Evolutionary conservation across 176 grass and related monocot genomes (phyloP).

Genomic region (Pontederia paniculata): DNA sequence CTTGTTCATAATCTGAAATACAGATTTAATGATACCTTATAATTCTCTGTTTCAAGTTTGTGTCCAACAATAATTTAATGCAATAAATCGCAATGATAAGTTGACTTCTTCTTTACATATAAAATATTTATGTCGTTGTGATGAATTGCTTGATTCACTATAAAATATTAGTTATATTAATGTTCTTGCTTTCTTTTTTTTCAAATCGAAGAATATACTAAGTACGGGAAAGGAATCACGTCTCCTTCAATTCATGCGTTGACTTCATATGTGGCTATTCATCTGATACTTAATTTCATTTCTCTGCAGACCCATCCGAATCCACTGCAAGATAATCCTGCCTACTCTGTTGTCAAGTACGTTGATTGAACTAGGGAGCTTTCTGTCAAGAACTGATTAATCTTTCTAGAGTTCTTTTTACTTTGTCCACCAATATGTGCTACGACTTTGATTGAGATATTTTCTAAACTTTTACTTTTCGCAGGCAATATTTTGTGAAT

Average conservation of each 20-base stretch:
- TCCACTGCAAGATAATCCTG: constrained; percentile 77
- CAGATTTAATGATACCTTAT: too few relatives aligned
- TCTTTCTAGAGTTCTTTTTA: constrained; percentile 1
- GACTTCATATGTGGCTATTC: background rate
- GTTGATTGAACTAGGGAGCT: background rate
- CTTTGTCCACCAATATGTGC: constrained; percentile 9
- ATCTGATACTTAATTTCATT: background rate
- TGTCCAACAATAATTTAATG: too few relatives aligned
- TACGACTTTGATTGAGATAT: background rate
- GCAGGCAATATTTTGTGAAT: constrained; percentile 95
- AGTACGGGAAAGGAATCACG: background rate
- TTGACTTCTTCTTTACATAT: too few relatives aligned
- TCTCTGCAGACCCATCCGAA: constrained; percentile 69
- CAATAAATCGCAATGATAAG: too few relatives aligned
- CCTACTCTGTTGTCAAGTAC: constrained; percentile 94
- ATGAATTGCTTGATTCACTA: too few relatives aligned
- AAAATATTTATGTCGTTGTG: too few relatives aligned
- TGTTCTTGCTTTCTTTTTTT: too few relatives aligned
- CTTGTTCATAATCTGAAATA: too few relatives aligned
- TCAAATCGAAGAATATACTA: too few relatives aligned
- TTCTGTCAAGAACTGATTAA: background rate
- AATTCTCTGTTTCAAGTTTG: too few relatives aligned
- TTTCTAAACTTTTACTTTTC: background rate
- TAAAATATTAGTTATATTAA: too few relatives aligned
- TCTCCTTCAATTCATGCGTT: too few relatives aligned